These are phyloP conservation scores for Stagonosporopsis chrysanthemi DNA, from an alignment of 2,329 filamentous ascomycete species.

Conservation along the genomic window DNA sequence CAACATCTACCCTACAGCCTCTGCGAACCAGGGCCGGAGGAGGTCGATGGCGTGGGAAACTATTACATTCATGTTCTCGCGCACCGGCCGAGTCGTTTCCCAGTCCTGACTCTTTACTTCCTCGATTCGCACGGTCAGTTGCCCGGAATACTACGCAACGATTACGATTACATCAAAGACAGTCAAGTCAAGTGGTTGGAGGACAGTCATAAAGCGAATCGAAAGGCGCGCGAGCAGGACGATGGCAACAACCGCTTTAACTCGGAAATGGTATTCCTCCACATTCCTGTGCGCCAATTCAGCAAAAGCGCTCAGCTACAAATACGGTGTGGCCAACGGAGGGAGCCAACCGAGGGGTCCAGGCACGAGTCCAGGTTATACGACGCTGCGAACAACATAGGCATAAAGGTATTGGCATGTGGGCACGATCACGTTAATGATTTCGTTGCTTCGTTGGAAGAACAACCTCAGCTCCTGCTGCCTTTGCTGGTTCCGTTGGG, in stretches of 20 bases:
- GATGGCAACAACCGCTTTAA: conserved; percentile 82
- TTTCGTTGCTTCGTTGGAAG: too few relatives aligned
- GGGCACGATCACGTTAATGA: conserved; percentile 97
- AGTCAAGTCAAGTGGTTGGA: conserved; percentile 93
- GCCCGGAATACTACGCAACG: conserved; percentile 82
- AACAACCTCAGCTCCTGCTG: too few relatives aligned
- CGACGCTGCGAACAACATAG: conserved; percentile 82
- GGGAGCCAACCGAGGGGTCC: conserved; percentile 84
- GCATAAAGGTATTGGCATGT: conserved; percentile 82
- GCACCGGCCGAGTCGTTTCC: conserved; percentile 61
- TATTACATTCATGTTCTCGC: conserved; percentile 87
- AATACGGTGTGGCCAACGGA: conserved; percentile 71
- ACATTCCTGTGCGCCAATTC: conserved; percentile 93
- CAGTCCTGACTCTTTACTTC: conserved; percentile 75
- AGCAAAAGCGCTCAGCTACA: conserved; percentile 61
- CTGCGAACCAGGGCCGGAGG: conserved; percentile 77
- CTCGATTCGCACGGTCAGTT: conserved; percentile 90
- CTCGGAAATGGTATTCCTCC: conserved; percentile 95
- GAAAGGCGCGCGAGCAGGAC: conserved; percentile 64
- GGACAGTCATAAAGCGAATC: conserved; percentile 72
- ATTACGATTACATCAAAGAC: conserved; percentile 93
- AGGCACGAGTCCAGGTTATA: conserved; percentile 87
- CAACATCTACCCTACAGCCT: conserved; percentile 77
- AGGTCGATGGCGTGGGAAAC: conserved; percentile 90
- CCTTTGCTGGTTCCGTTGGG: too few relatives aligned